Percentiles rank a stretch among this genome's conserved stretches.
These are phyloP conservation scores for Rhizophagus sp. DNA, from an alignment of 192 early-diverging fungal genomes.

Conservation along the genomic window DNA sequence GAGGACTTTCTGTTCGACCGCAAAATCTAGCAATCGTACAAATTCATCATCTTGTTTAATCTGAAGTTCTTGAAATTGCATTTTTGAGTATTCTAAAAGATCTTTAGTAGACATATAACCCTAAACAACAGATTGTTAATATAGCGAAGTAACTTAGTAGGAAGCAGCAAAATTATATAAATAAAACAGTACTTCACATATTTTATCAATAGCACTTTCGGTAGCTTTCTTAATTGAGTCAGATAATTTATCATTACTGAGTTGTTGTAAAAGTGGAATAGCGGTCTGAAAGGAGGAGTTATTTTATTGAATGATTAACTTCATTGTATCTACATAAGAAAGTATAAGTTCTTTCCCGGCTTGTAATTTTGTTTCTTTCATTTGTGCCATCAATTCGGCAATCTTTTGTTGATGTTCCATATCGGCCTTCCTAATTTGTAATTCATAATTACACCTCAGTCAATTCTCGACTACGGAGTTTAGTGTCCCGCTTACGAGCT, in stretches of 20 bases:
- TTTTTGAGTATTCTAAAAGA: constrained; percentile 2
- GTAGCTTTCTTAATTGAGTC: background rate
- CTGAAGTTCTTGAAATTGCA: background rate
- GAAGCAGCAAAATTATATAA: background rate
- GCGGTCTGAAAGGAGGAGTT: background rate
- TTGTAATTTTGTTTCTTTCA: constrained; percentile 14
- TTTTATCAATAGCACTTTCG: background rate
- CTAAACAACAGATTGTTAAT: background rate
- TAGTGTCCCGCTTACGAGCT: constrained; percentile 3
- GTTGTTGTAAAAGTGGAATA: background rate
- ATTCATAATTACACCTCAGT: constrained; percentile 1
- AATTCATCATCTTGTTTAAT: constrained; percentile 11
- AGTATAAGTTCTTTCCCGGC: constrained; percentile 5
- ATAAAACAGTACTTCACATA: background rate
- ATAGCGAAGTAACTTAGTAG: background rate
- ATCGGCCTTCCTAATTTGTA: background rate
- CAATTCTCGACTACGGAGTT: background rate
- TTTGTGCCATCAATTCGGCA: constrained; percentile 10
- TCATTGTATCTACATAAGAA: background rate
- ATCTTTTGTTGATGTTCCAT: constrained; percentile 22
- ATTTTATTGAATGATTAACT: background rate
- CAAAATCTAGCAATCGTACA: background rate
- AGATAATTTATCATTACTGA: background rate
- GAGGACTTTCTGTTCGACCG: background rate
- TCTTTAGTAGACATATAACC: background rate